Conservation (phyloP, 2,329 filamentous ascomycete genomes). For the Colletotrichum simmondsii region DNA sequence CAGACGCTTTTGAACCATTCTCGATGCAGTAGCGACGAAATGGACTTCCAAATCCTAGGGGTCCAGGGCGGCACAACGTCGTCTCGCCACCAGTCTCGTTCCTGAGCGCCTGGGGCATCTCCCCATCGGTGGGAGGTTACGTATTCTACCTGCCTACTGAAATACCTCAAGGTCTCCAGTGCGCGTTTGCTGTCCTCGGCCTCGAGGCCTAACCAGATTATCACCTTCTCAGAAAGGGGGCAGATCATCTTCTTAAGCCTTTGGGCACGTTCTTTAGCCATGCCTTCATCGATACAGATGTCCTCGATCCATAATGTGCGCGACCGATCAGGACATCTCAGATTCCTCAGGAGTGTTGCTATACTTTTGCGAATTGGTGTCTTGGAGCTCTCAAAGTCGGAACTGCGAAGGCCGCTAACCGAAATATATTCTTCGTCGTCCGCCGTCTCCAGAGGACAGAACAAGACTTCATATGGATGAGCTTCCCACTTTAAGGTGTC, state of each 20-base stretch:
- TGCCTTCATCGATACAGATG: not conserved
- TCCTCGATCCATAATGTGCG: not conserved
- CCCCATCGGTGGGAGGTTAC: not conserved
- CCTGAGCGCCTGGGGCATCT: no score
- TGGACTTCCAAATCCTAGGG: no score
- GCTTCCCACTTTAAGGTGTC: no score
- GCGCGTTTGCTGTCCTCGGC: not conserved
- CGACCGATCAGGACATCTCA: not conserved
- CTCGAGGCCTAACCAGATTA: not conserved
- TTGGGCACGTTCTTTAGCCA: not conserved
- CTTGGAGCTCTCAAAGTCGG: no score
- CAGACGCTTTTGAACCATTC: no score
- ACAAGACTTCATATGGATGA: no score
- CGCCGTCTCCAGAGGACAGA: no score
- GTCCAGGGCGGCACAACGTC: no score
- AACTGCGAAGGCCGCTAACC: no score
- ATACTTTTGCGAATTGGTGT: not conserved
- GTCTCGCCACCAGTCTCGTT: no score
- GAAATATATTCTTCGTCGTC: no score
- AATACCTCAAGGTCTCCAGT: not conserved
- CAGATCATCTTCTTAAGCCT: not conserved
- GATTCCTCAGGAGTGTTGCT: not conserved
- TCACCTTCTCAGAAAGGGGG: not conserved
- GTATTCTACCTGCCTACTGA: not conserved
- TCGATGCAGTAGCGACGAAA: no score